Evolutionary conservation across 2,329 filamentous ascomycete genomes (phyloP).

Genomic region (Pseudocercospora fijiensis): DNA sequence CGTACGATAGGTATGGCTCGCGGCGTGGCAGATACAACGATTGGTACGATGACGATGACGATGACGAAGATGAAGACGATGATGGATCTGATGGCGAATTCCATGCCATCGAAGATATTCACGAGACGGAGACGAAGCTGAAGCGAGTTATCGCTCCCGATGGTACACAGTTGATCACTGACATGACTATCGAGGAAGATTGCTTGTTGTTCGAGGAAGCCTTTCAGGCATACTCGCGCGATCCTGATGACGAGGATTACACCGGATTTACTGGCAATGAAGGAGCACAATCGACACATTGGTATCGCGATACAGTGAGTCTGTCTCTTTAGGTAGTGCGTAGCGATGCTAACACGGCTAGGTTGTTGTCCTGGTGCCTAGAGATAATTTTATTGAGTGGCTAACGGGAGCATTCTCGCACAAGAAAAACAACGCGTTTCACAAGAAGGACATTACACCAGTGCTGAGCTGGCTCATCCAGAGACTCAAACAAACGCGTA

Average conservation of each 20-base stretch:
- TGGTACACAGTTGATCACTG: constrained; percentile 14
- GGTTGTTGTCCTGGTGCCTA: background rate
- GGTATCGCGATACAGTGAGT: constrained; percentile 35
- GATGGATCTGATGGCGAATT: background rate
- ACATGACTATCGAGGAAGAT: constrained; percentile 20
- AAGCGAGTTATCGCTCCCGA: constrained; percentile 21
- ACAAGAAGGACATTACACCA: background rate
- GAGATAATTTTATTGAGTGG: background rate
- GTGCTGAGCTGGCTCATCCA: background rate
- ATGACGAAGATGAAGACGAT: constrained; percentile 15
- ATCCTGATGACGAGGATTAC: constrained; percentile 35
- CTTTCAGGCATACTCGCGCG: constrained; percentile 22
- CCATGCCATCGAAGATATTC: constrained; percentile 18
- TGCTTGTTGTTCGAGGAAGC: constrained; percentile 25
- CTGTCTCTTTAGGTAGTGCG: background rate
- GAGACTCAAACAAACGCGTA: background rate
- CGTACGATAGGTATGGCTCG: background rate
- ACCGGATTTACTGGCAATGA: constrained; percentile 35
- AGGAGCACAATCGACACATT: constrained; percentile 27
- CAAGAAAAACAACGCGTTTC: background rate
- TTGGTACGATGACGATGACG: constrained; percentile 8
- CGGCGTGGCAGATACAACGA: background rate
- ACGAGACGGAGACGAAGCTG: constrained; percentile 15
- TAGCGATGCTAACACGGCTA: background rate
- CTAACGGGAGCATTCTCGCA: background rate